Percentiles rank a stretch among this genome's conserved stretches.
phyloP scores from a whole-genome alignment of 108 stramenopile genomes.

The Cylindrotheca fusiformis region DNA sequence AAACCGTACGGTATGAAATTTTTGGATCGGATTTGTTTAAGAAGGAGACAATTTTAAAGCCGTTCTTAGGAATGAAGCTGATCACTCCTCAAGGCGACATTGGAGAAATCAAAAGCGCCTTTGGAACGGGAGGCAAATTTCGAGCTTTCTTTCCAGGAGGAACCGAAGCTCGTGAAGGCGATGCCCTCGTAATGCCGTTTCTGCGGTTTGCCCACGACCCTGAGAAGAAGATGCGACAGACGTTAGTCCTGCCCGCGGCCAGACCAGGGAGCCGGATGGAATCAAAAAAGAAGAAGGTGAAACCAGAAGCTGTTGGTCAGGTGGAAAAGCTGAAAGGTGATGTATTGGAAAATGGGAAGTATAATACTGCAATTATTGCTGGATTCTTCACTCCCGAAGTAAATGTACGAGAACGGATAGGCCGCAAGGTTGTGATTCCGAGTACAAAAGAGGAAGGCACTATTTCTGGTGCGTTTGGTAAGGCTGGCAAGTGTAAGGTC shows the following conservation, averaged over 20 bases:
- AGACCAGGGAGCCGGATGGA: constrained; percentile 67
- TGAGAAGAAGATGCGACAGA: constrained; percentile 80
- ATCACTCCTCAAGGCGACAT: constrained; percentile 72
- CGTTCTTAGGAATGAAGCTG: constrained; percentile 83
- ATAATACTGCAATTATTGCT: constrained; percentile 68
- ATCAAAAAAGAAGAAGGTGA: constrained; percentile 48
- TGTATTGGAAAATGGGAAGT: constrained; percentile 57
- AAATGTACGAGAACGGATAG: constrained; percentile 72
- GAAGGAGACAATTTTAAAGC: constrained; percentile 87
- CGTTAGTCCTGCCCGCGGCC: constrained; percentile 47
- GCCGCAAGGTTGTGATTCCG: constrained; percentile 47
- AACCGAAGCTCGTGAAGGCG: constrained; percentile 67
- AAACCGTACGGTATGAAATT: constrained; percentile 79
- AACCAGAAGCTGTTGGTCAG: constrained; percentile 50
- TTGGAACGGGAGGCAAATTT: constrained; percentile 92
- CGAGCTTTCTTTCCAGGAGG: constrained; percentile 84
- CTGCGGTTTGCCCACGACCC: constrained; percentile 82
- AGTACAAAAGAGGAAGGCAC: constrained; percentile 68
- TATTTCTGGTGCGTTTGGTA: constrained; percentile 86
- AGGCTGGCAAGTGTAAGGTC: constrained; percentile 96
- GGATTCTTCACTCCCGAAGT: constrained; percentile 89
- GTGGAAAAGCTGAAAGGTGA: constrained; percentile 85
- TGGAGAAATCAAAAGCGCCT: constrained; percentile 81
- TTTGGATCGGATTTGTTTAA: constrained; percentile 86
- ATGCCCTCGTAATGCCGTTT: constrained; percentile 65